These are phyloP conservation scores for Ashbya aceris DNA, from an alignment of 1,139 yeast species.

Conservation along the genomic window DNA sequence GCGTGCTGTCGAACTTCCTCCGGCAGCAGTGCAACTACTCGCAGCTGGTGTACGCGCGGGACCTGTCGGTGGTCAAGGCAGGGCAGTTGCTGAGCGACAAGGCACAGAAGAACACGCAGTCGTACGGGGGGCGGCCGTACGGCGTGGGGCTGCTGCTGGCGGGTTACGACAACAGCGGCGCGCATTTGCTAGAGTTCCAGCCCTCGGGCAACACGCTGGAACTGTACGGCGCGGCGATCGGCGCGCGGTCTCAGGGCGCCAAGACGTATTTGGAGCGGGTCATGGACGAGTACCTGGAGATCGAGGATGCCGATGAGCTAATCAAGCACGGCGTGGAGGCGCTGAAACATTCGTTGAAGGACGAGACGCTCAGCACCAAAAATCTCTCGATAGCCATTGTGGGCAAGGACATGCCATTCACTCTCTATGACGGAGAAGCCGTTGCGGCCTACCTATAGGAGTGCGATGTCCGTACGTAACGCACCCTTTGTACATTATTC, in stretches of 20 bases:
- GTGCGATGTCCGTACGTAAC: not conserved
- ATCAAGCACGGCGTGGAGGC: slow-evolving; percentile 86
- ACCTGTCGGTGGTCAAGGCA: slow-evolving; percentile 78
- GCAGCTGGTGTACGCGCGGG: slow-evolving; percentile 76
- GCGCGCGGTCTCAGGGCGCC: slow-evolving; percentile 98
- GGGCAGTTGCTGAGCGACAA: slow-evolving; percentile 85
- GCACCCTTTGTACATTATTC: slow-evolving; percentile 1
- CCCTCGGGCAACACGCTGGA: slow-evolving; percentile 93
- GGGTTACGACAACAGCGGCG: slow-evolving; percentile 92
- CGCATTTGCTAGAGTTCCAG: slow-evolving; percentile 89
- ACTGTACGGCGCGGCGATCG: slow-evolving; percentile 89
- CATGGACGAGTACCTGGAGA: slow-evolving; percentile 52
- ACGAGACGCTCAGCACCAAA: slow-evolving; percentile 73
- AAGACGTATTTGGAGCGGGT: slow-evolving; percentile 89
- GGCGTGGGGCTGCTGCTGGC: slow-evolving; percentile 90
- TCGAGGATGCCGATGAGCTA: slow-evolving; percentile 59
- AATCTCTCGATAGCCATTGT: slow-evolving; percentile 90
- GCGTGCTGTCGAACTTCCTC: slow-evolving; percentile 79
- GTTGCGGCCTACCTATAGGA: slow-evolving; percentile 49
- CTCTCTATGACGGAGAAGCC: slow-evolving; percentile 74
- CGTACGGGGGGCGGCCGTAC: slow-evolving; percentile 92
- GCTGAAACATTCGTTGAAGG: slow-evolving; percentile 89
- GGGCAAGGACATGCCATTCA: slow-evolving; percentile 68
- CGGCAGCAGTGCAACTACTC: slow-evolving; percentile 90
- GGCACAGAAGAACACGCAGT: slow-evolving; percentile 94